A percentile compares a stretch with the other conserved stretches of the same genome.
phyloP scores from a whole-genome alignment of 129 eudicot genomes.

The Chrysanthemum lavandulifolium region DNA sequence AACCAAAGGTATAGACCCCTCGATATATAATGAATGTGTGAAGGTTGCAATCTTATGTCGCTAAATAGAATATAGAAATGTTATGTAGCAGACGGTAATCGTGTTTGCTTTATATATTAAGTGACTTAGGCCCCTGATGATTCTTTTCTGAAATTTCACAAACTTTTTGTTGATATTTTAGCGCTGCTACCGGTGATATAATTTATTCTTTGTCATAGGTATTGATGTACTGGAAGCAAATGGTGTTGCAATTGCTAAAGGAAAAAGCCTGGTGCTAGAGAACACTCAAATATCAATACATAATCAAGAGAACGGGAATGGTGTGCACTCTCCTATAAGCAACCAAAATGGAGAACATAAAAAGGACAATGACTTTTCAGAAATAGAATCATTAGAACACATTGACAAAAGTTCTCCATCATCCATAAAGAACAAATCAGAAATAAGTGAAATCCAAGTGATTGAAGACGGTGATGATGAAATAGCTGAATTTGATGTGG shows the following conservation, averaged over 20 bases:
- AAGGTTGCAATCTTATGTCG: neutral
- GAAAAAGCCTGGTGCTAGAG: constrained; percentile 15
- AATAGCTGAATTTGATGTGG: constrained; percentile 61
- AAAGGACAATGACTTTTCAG: constrained; percentile 30
- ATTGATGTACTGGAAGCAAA: constrained; percentile 18
- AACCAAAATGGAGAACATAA: constrained; percentile 35
- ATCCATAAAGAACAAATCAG: constrained; percentile 26
- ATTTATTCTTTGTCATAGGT: constrained; percentile 32
- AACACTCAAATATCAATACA: constrained; percentile 11
- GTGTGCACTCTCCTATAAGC: constrained; percentile 20
- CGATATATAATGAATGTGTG: constrained; percentile 6
- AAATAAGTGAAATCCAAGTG: constrained; percentile 36
- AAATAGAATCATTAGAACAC: constrained; percentile 31
- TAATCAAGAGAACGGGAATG: constrained; percentile 28
- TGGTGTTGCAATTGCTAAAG: constrained; percentile 14
- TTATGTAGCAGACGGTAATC: too few species aligned
- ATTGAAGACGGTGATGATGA: constrained; percentile 43
- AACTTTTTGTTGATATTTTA: neutral
- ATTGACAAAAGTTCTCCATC: constrained; percentile 22
- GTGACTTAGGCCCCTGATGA: neutral
- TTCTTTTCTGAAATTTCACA: neutral
- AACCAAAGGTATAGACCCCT: constrained; percentile 57
- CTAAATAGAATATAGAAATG: too few species aligned
- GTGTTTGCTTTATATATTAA: neutral
- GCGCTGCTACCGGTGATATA: neutral